Base-by-base conservation (phyloP, 1,284 basidiomycete species). In the Boletus mariae region DNA sequence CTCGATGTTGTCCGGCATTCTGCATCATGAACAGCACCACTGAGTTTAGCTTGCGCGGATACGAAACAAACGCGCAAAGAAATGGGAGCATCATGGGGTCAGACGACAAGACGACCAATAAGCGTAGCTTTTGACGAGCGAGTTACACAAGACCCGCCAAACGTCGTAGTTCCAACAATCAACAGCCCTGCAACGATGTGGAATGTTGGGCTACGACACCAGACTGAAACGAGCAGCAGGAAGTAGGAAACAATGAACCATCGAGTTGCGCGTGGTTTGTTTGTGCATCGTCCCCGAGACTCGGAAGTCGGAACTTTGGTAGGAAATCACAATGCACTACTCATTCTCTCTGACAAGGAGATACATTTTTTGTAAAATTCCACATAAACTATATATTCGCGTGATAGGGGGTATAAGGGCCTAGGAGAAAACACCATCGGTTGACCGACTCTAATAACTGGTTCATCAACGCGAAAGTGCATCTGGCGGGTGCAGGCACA, bases 131-230 rank as follows among this genome's bases (percentile, higher is more conserved):
- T 20, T 20, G 13, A 7, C 6, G n/a, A 37, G n/a, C 7, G 38
- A 17, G 4, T 11, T 31, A 26, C 45, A n/a, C 5, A 23, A 46
- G 6, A 38, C 34, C 46, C 9, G 37, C 40, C 23, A 9, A 47
- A n/a, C 13, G 11, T 52, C 57, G 48, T 58, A 50, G 52, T 41
- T n/a, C 56, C 46, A 47, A 49, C 47, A 4, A 43, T 32, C 53
- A 13, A 45, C 59, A 51, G 6, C 37, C 23, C 15, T 45, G 32
- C 13, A 23, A 12, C 15, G 47, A 50, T 58, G 58, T 58, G 53
- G 57, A 59, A 50, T 52, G 44, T 57, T 44, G 28, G 42, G 28
- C 42, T 44, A 44, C 42, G 42, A 44, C 26, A 43, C 15, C 17
- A 2, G 42, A 15, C 11, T 20, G 40, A 12, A 4, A 5, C 12